Base-by-base conservation (phyloP, 2,329 filamentous ascomycete genomes). In the Fusarium sp. region DNA sequence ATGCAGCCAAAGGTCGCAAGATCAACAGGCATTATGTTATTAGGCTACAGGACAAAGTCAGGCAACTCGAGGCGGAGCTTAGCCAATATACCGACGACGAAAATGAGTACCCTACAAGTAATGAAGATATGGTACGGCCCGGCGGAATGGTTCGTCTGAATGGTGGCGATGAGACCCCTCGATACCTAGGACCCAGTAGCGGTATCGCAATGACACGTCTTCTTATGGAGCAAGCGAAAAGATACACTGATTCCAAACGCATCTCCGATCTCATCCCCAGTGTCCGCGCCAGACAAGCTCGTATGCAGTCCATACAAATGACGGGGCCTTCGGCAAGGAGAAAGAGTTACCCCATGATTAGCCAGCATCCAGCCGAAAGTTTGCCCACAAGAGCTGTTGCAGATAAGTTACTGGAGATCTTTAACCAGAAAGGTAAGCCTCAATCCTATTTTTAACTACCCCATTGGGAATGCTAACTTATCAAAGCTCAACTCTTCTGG, bases 191-290 rank as follows among this genome's bases (percentile, higher is more conserved):
- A 0, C 94, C 96, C 6, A 97, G 95, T 54, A 98, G 96, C 81
- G 96, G 96, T 67, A 97, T 98, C 78, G 94, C 95, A 79, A 97
- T 98, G 86, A 97, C 95, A 18, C 91, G 96, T 35, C 88, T 98
- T 75, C 92, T 99, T 16, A 98, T 99, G 93, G 95, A 98, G 81
- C 91, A 97, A 82, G 96, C 96, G 60, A 98, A 97, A 84, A 92
- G 95, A 72, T 97, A 96, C 79, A 97, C 95, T 32, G 93, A 96
- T 78, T 93, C 94, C 9, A 94, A 95, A 81, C 94, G 92, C 74
- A 98, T 98, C 80, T 95, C 94, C 65, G 95, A 98, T 75, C 91
- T 98, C 56, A 94, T 98, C 37, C 94, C 95, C 7, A 93, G 95
- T 62, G 85, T 88, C 80, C 90, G 84, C 81, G 90, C 81, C 79